These are phyloP conservation scores for Pluteus cervinus DNA, from an alignment of 768 basidiomycete genomes.

Conservation along the genomic window DNA sequence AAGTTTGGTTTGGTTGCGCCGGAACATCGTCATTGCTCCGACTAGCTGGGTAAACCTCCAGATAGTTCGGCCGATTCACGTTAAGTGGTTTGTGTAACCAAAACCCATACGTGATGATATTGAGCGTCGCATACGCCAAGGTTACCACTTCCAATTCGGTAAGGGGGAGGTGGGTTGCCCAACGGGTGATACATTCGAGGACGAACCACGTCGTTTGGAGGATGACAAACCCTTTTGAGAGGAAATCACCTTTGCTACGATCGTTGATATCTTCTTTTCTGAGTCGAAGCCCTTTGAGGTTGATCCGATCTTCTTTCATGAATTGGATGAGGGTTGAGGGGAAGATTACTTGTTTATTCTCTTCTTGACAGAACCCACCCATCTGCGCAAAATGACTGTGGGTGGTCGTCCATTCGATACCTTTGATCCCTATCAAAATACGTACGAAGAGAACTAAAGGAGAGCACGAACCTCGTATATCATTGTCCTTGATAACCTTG, in stretches of 20 bases:
- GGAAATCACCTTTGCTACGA: conserved; percentile 23
- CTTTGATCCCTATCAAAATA: no score
- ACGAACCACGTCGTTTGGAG: conserved; percentile 28
- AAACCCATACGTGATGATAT: conserved; percentile 18
- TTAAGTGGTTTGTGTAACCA: conserved; percentile 31
- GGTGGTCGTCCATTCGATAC: conserved; percentile 18
- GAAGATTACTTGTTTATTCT: no score
- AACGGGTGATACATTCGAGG: conserved; percentile 19
- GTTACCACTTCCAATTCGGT: conserved; percentile 27
- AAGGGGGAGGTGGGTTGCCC: conserved; percentile 14
- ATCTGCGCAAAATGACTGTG: conserved; percentile 21
- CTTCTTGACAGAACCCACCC: conserved; percentile 19
- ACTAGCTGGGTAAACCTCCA: no score
- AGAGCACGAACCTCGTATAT: no score
- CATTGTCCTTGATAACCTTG: no score
- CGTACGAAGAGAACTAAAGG: no score
- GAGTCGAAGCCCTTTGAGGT: not conserved
- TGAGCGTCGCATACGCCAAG: conserved; percentile 21
- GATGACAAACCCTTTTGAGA: conserved; percentile 23
- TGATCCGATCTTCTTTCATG: no score
- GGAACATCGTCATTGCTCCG: no score
- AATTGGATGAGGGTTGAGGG: no score
- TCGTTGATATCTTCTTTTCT: conserved; percentile 18
- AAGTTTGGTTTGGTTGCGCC: no score
- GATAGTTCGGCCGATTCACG: no score